Evolutionary conservation across 2,329 filamentous ascomycete species (phyloP), one percentile per base, ranked within the genome.

Genomic region (Cercospora beticola): DNA sequence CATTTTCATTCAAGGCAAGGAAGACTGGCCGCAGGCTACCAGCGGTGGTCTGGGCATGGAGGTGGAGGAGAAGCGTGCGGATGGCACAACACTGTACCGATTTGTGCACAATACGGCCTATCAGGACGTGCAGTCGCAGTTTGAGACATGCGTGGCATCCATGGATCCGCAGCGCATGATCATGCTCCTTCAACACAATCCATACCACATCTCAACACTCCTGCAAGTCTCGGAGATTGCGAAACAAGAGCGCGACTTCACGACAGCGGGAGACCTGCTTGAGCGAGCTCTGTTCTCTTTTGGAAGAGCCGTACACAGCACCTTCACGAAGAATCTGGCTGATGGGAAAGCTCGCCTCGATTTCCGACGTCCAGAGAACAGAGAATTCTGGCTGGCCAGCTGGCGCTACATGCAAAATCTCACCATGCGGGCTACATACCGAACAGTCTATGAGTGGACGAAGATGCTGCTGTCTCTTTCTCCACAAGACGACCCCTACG

Each of bases 281-380:
- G 94, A 98, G 81, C 88, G 95, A 57, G 94, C 94, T 0, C 86
- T 99, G 5, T 98, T 97, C 81, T 92, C 92, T 0, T 94, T 98
- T 77, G 95, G 94, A n/a, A 88, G 94, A 43, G 92, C 93, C 3
- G 89, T 93, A 0, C 89, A 95, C 68, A 94, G 92, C 8, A 88
- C 91, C 0, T 99, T 98, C 78, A 86, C 90, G 7, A 87, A 88
- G 66, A 89, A 90, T 71, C 81, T 99, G 5, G 87, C 91, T 65
- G 86, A 90, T 76, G 95, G 95, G 36, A 89, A 89, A 73, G 94
- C 93, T 5, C 87, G 92, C 16, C 82, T 99, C 9, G 88, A 94
- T 76, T 98, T 97, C 77, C 81, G 85, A 21, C 85, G 92, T 43
- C 90, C 91, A 0, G 94, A 97, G 78, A 98, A 98, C 78, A 87